Percentiles rank a stretch among this genome's conserved stretches.
These are phyloP conservation scores for Rhizomucor pusillus DNA, from an alignment of 371 early-diverging fungal species.

Conservation along the genomic window DNA sequence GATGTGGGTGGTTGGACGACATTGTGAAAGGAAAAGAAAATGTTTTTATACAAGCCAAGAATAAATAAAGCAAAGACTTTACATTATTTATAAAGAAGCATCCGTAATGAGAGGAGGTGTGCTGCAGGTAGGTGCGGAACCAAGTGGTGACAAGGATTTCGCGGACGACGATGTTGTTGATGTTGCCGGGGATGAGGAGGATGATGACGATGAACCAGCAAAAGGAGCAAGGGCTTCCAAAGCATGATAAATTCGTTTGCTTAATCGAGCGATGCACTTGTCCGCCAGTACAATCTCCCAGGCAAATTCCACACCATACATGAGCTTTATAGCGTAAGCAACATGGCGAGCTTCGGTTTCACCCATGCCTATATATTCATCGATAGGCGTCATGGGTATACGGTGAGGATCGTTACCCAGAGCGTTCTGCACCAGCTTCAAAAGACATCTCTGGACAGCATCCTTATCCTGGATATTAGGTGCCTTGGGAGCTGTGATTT, in stretches of 20 bases:
- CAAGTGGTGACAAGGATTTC: not conserved
- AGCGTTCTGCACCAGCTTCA: constrained; percentile 34
- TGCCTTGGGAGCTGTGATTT: constrained; percentile 46
- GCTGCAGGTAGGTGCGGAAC: not conserved
- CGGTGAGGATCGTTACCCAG: constrained; percentile 46
- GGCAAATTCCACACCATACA: constrained; percentile 86
- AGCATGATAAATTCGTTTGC: constrained; percentile 41
- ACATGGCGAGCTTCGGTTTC: constrained; percentile 73
- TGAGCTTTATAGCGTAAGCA: constrained; percentile 74
- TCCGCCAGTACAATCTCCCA: constrained; percentile 76
- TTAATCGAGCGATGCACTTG: constrained; percentile 41
- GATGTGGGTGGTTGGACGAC: constrained; percentile 94
- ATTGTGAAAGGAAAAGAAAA: constrained; percentile 43
- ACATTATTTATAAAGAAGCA: not conserved
- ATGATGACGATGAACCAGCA: not conserved
- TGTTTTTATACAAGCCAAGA: not conserved
- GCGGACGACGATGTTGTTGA: not conserved
- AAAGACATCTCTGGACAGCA: constrained; percentile 21
- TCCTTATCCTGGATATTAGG: constrained; percentile 12
- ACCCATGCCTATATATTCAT: constrained; percentile 61
- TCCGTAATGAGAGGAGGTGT: not conserved
- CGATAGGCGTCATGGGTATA: constrained; percentile 54
- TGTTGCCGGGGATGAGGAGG: not conserved
- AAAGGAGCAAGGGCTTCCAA: constrained; percentile 37
- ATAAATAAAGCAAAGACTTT: constrained; percentile 1